Evolutionary conservation across 768 basidiomycete species (phyloP), one percentile per base, ranked within the genome.

Genomic region (Mycena vulgaris): DNA sequence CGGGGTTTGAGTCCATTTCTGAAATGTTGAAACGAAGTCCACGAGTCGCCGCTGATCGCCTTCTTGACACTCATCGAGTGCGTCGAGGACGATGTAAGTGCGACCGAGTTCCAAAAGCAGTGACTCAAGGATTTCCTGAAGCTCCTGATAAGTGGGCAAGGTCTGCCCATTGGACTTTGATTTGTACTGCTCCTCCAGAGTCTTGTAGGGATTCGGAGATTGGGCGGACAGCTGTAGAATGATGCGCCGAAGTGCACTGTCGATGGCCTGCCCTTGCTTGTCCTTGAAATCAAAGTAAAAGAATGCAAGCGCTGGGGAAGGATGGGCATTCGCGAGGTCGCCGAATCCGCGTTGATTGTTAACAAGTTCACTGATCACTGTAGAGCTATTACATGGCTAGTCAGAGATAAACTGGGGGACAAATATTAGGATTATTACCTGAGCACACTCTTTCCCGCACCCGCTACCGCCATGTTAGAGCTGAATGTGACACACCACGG

Each of bases 251-350:
- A n/a, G n/a, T n/a, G n/a, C n/a, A n/a, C n/a, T n/a, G n/a, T n/a
- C n/a, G n/a, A n/a, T n/a, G n/a, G n/a, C n/a, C n/a, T n/a, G n/a
- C n/a, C n/a, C n/a, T n/a, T n/a, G n/a, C n/a, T n/a, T n/a, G n/a
- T n/a, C n/a, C n/a, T n/a, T n/a, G 21, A 56, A 51, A n/a, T 65
- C 53, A 23, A 65, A 65, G 21, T 56, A 56, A 11, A 65, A 65
- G 16, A 25, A 65, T 42, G 42, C 55, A 6, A 57, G n/a, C 14
- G 48, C 49, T 11, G 61, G 49, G n/a, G 11, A n/a, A n/a, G n/a
- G n/a, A n/a, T n/a, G 13, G 6, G 37, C 11, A 3, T 31, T 35
- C 28, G 17, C n/a, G 5, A 25, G 1, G 19, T 65, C 28, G 2
- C 35, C 10, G 17, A 23, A 48, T 3, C 48, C 11, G 10, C 16